Evolutionary conservation across 2,329 filamentous ascomycete species (phyloP).

Genomic region (Diaporthe amygdali): DNA sequence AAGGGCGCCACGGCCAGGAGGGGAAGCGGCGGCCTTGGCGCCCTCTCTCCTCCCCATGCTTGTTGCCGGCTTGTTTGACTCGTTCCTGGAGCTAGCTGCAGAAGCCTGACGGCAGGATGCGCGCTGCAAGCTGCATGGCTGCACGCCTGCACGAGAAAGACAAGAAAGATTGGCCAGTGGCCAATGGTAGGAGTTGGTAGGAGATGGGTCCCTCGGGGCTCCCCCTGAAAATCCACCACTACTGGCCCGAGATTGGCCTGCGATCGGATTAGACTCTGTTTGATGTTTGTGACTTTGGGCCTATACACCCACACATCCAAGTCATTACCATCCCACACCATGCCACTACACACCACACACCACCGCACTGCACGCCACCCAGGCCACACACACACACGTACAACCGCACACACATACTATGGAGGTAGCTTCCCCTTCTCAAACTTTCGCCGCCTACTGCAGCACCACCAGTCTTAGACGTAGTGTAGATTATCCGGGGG

Average conservation of each 20-base stretch:
- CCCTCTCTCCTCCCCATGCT: background rate
- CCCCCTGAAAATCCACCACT: background rate
- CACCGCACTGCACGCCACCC: background rate
- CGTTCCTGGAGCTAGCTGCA: slow-evolving; percentile 9
- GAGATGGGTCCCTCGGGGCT: background rate
- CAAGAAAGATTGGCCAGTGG: background rate
- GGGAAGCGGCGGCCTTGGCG: too few relatives aligned
- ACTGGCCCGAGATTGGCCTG: slow-evolving; percentile 13
- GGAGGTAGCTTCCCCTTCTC: background rate
- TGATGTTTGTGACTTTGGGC: slow-evolving; percentile 3
- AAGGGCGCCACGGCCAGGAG: background rate
- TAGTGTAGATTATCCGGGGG: background rate
- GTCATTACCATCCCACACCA: background rate
- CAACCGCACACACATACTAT: background rate
- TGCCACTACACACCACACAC: background rate
- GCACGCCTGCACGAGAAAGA: background rate
- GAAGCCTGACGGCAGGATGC: too few relatives aligned
- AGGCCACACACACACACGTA: too few relatives aligned
- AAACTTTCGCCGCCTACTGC: background rate
- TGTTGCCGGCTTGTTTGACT: background rate
- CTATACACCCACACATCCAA: background rate
- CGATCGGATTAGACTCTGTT: slow-evolving; percentile 9
- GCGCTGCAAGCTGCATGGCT: background rate
- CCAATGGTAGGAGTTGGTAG: background rate
- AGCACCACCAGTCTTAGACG: background rate